These are phyloP conservation scores for Murraya paniculata DNA, from an alignment of 345 rosid species.

Conservation along the genomic window DNA sequence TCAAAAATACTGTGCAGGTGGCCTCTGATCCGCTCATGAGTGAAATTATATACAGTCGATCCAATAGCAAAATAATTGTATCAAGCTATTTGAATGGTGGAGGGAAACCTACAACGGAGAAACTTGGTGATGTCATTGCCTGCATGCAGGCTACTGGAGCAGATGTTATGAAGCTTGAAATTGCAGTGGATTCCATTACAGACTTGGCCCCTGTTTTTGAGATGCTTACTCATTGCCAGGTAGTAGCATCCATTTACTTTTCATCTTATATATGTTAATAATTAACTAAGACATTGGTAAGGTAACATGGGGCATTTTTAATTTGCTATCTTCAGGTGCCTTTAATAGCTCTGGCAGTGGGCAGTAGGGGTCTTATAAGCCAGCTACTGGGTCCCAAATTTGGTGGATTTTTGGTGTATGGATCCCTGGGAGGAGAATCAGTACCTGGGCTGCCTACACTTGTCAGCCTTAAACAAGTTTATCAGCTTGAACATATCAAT, in stretches of 20 bases:
- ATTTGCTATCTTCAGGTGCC: constrained; percentile 20
- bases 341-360: constrained; percentile 29
- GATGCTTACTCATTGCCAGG: constrained; percentile 30
- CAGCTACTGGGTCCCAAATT: constrained; percentile 33
- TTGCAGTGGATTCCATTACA: constrained; percentile 25
- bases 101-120: constrained; percentile 24
- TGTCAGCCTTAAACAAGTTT: constrained; percentile 25
- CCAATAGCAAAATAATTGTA: constrained; percentile 30
- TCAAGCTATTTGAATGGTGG: constrained; percentile 29
- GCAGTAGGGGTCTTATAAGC: constrained; percentile 35
- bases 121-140: constrained; percentile 27
- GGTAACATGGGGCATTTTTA: neutral
- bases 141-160: constrained; percentile 34
- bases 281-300: neutral
- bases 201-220: constrained; percentile 29
- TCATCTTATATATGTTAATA: neutral
- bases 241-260: neutral
- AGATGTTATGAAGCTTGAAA: constrained; percentile 27
- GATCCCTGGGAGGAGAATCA: constrained; percentile 21
- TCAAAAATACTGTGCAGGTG: constrained; percentile 17
- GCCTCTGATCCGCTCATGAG: constrained; percentile 30
- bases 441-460: constrained; percentile 28
- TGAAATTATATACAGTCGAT: constrained; percentile 21
- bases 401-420: constrained; percentile 34
- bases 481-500: constrained; percentile 25